Conservation (phyloP, 106 monocot species). For the Vanilla planifolia region DNA sequence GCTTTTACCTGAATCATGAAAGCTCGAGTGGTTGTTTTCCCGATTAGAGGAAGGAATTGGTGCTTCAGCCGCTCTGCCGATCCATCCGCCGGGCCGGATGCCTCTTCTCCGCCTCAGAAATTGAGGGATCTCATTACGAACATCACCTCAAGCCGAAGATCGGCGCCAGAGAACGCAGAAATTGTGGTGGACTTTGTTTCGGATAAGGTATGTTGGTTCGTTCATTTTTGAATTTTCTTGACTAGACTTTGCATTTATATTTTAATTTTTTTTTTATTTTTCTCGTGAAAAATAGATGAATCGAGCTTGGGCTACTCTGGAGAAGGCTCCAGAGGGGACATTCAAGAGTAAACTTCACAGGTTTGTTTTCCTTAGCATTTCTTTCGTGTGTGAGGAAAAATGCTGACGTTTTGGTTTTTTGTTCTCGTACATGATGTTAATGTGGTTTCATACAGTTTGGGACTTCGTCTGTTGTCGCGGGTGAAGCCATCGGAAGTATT, state of each 20-base stretch:
- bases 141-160: slow-evolving; percentile 22
- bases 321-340: slow-evolving; percentile 68
- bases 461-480: slow-evolving; percentile 63
- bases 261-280: slow-evolving; percentile 4
- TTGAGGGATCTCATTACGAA: slow-evolving; percentile 55
- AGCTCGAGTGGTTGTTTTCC: slow-evolving; percentile 82
- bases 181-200: slow-evolving; percentile 64
- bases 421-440: background rate
- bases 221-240: background rate
- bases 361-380: slow-evolving; percentile 15
- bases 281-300: slow-evolving; percentile 59
- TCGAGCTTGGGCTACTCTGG: slow-evolving; percentile 55
- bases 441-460: slow-evolving; percentile 53
- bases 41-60: slow-evolving; percentile 74
- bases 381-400: background rate
- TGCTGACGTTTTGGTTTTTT: slow-evolving; percentile 5
- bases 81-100: slow-evolving; percentile 5
- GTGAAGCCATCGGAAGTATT: slow-evolving; percentile 89
- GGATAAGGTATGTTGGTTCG: slow-evolving; percentile 39
- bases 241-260: background rate
- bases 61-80: slow-evolving; percentile 57
- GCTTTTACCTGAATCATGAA: slow-evolving; percentile 27
- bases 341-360: slow-evolving; percentile 74
- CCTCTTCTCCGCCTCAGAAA: slow-evolving; percentile 25
- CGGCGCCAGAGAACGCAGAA: slow-evolving; percentile 42